A percentile compares a stretch with the other conserved stretches of the same genome.
These are phyloP conservation scores for Ogataea parapolymorpha DNA, from an alignment of 805 yeast genomes.

Conservation along the genomic window DNA sequence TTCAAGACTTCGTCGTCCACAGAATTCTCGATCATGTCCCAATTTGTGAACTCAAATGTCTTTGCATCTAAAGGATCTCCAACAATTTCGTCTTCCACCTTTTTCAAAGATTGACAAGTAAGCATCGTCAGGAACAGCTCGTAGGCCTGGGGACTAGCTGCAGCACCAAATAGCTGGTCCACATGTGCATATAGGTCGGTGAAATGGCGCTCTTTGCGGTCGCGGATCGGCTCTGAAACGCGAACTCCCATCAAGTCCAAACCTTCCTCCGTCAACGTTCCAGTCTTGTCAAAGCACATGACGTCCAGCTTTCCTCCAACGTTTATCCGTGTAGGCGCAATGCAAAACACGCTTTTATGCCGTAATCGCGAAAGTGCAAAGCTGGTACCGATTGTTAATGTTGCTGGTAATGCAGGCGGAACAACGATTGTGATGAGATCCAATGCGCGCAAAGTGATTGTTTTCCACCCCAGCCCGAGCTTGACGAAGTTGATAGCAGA, in stretches of 20 bases:
- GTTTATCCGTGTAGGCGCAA: conserved; percentile 90
- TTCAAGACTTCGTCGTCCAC: conserved; percentile 30
- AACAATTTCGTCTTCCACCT: conserved; percentile 71
- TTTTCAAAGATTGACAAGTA: conserved; percentile 83
- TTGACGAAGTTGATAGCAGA: conserved; percentile 80
- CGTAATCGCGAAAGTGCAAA: conserved; percentile 81
- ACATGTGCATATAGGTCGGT: conserved; percentile 19
- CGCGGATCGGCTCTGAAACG: conserved; percentile 34
- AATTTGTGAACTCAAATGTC: conserved; percentile 87
- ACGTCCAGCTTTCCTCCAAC: conserved; percentile 94
- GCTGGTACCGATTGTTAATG: conserved; percentile 93
- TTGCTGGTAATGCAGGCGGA: conserved; percentile 98
- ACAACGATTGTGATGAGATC: conserved; percentile 96
- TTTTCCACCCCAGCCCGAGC: conserved; percentile 62
- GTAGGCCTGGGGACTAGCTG: conserved; percentile 23
- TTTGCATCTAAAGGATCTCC: conserved; percentile 95
- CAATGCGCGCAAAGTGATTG: conserved; percentile 82
- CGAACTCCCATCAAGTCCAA: conserved; percentile 70
- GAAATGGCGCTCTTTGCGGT: conserved; percentile 29
- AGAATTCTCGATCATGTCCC: conserved; percentile 72
- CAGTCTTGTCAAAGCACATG: conserved; percentile 94
- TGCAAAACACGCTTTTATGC: conserved; percentile 71
- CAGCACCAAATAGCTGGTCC: conserved; percentile 15
- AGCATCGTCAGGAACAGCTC: conserved; percentile 48
- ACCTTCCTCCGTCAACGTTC: conserved; percentile 96